Percentiles rank a stretch among this genome's conserved stretches.
Conservation (phyloP, 805 yeast genomes). For the Metschnikowia shivogae region DNA sequence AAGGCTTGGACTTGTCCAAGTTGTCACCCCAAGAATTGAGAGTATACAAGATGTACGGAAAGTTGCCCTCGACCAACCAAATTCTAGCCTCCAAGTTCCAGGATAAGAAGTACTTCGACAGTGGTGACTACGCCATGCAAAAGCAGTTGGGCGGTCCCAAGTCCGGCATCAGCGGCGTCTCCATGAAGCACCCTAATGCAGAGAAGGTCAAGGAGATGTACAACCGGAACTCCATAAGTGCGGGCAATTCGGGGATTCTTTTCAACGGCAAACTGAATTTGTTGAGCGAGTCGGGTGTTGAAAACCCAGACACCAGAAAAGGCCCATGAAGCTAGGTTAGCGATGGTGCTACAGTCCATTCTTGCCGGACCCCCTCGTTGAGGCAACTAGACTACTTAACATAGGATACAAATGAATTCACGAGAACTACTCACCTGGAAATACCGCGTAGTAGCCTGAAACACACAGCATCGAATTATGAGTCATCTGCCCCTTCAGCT, state of each 20-base stretch:
- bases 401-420: no score
- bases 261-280: slow-evolving; percentile 50
- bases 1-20: slow-evolving; percentile 50
- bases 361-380: no score
- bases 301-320: slow-evolving; percentile 10
- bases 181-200: slow-evolving; percentile 49
- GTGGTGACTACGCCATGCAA: slow-evolving; percentile 90
- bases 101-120: slow-evolving; percentile 88
- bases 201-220: slow-evolving; percentile 56
- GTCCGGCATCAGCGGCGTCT: slow-evolving; percentile 32
- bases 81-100: slow-evolving; percentile 69
- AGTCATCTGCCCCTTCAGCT: no score
- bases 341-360: no score
- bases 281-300: slow-evolving; percentile 47
- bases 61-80: slow-evolving; percentile 76
- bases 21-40: slow-evolving; percentile 76
- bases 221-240: slow-evolving; percentile 56
- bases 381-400: no score
- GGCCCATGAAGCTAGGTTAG: neutral
- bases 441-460: no score
- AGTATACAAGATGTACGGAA: slow-evolving; percentile 77
- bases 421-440: no score
- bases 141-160: slow-evolving; percentile 36
- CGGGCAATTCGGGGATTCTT: slow-evolving; percentile 39
- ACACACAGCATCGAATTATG: no score